Base-by-base conservation (phyloP, 148 eudicot genomes). In the Silene conica region DNA sequence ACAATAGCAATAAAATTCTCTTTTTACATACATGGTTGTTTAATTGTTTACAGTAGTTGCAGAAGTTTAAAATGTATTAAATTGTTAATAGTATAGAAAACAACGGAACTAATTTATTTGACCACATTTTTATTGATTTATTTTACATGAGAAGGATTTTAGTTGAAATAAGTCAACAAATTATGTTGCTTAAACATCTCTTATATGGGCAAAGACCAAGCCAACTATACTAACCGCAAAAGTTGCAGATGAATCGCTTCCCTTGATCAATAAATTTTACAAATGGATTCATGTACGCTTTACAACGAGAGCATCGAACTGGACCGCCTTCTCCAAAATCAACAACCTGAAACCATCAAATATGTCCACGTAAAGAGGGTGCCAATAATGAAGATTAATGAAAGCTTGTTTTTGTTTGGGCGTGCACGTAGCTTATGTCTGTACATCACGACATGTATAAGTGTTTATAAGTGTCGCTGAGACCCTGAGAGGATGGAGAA, bases 251-350 rank as follows among this genome's bases (percentile, higher is more conserved):
- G 81, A 90, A 93, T 70, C 87, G 87, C 78, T 89, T 90, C 73
- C 98, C 98, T 83, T 90, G 96, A 79, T 93, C 98, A 80, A 89
- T 89, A 76, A 90, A 93, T 84, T 84, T 93, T 87, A 93, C 79
- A 78, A 91, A 93, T 19, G 98, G 98, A 79, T 93, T 93, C 61
- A 93, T 91, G 82, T 93, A 93, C 74, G 90, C 98, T 85, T 93
- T 93, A 87, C 98, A 93, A 60, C 94, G 98, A 78, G 96, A 93
- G 77, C 98, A 93, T 62, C 98, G 90, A 70, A 93, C 92, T 72
- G 98, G 98, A 73, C 96, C 98, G 84, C 92, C 84, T 83, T 93
- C 98, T 38, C 96, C 94, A 78, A 93, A 93, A 86, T 94, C 97
- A 74, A 94, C 98, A 65, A 91, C 79, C 98, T 94, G 85, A 18